Conservation (phyloP, 2,329 filamentous ascomycete genomes). For the Dactylellina parvicollis region DNA sequence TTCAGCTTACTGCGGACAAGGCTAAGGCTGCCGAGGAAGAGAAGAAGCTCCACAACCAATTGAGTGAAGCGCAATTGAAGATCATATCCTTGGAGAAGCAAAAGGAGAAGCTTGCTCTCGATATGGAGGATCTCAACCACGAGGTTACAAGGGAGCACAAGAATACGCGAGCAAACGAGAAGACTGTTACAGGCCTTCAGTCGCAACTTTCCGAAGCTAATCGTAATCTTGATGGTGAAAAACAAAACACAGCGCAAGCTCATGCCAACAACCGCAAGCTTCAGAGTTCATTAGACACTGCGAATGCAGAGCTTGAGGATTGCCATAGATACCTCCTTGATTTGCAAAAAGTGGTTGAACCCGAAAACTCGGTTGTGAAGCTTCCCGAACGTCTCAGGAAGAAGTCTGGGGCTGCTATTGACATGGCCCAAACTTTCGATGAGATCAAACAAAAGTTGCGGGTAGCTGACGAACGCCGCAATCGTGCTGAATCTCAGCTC, state of each 20-base stretch:
- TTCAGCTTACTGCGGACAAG: constrained; percentile 83
- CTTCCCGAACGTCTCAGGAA: constrained; percentile 75
- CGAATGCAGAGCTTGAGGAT: constrained; percentile 82
- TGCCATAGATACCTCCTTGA: constrained; percentile 81
- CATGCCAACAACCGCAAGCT: constrained; percentile 85
- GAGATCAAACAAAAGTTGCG: constrained; percentile 87
- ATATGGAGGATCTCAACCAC: constrained; percentile 89
- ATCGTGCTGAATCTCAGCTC: constrained; percentile 83
- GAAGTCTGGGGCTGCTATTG: constrained; percentile 73
- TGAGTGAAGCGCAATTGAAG: constrained; percentile 83
- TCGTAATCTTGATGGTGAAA: constrained; percentile 87
- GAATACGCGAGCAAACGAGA: constrained; percentile 87
- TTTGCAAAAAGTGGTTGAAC: constrained; percentile 87
- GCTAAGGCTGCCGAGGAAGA: constrained; percentile 82
- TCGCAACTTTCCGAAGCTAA: constrained; percentile 89
- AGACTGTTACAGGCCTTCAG: constrained; percentile 79
- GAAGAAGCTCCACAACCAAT: constrained; percentile 79
- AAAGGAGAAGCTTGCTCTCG: constrained; percentile 88
- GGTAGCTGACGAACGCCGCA: constrained; percentile 80
- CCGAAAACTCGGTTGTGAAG: constrained; percentile 73
- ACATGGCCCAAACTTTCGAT: constrained; percentile 86
- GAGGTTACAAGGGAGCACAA: constrained; percentile 91
- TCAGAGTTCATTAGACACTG: constrained; percentile 79
- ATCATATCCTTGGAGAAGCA: constrained; percentile 90
- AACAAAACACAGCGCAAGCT: constrained; percentile 83